Evolutionary conservation across 2,329 filamentous ascomycete genomes (phyloP).

Genomic region (Aspergillus fischeri): DNA sequence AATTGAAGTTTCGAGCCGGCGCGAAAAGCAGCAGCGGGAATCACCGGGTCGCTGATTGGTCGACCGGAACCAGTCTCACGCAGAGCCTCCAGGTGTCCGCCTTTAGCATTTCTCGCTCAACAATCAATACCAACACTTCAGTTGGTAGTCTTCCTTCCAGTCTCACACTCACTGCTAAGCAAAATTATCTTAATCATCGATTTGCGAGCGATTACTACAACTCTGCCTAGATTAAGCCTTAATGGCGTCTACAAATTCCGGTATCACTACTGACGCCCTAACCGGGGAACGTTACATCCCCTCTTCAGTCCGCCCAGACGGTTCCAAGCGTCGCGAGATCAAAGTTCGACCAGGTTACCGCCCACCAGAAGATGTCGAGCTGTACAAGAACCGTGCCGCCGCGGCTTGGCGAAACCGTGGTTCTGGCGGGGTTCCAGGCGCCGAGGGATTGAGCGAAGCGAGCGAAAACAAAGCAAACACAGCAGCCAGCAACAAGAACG

Average conservation of each 20-base stretch:
- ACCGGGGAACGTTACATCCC: conserved; percentile 87
- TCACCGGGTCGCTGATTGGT: conserved; percentile 38
- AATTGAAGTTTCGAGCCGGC: conserved; percentile 29
- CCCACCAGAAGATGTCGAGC: conserved; percentile 89
- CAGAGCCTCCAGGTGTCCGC: conserved; percentile 24
- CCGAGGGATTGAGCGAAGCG: conserved; percentile 52
- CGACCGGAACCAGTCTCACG: conserved; percentile 10
- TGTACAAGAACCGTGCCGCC: conserved; percentile 91
- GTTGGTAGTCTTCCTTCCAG: neutral
- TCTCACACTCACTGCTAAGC: neutral
- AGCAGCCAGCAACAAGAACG: conserved; percentile 72
- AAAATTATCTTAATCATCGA: neutral
- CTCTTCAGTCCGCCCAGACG: conserved; percentile 78
- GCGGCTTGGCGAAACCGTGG: conserved; percentile 77
- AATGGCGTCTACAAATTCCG: conserved; percentile 58
- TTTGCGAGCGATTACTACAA: neutral
- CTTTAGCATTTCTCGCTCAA: conserved; percentile 1
- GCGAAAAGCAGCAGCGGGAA: conserved; percentile 35
- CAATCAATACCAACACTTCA: neutral
- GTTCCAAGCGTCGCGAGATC: conserved; percentile 89
- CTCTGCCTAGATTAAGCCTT: conserved; percentile 15
- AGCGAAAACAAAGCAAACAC: conserved; percentile 51
- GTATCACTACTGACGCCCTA: conserved; percentile 70
- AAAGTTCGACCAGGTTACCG: conserved; percentile 89
- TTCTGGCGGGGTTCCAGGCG: conserved; percentile 69